Conservation (phyloP, 805 yeast genomes). For the Spathaspora girioi region DNA sequence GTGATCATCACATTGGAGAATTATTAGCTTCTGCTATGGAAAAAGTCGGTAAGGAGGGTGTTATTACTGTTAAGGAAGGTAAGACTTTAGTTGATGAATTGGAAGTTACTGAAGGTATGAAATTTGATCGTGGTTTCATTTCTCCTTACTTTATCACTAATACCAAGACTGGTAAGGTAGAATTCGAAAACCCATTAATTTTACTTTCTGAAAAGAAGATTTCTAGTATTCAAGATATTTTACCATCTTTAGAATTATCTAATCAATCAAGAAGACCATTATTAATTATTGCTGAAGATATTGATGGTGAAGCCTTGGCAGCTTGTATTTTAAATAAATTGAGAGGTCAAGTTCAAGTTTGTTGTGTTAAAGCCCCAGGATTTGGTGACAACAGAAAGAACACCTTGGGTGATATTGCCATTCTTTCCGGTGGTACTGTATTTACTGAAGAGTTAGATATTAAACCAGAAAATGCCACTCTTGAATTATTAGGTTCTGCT, state of each 20-base stretch:
- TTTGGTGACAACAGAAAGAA: conserved; percentile 98
- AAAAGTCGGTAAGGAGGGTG: conserved; percentile 99
- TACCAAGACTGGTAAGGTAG: conserved; percentile 88
- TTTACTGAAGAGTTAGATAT: conserved; percentile 91
- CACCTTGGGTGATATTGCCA: conserved; percentile 92
- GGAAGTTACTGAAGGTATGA: conserved; percentile 96
- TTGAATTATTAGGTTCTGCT: conserved; percentile 85
- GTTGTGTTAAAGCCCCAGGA: conserved; percentile 98
- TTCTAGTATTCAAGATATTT: conserved; percentile 81
- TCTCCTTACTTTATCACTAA: conserved; percentile 96
- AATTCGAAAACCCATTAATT: conserved; percentile 88
- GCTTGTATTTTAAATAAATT: conserved; percentile 96
- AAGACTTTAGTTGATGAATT: conserved; percentile 94
- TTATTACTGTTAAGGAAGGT: conserved; percentile 95
- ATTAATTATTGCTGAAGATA: conserved; percentile 89
- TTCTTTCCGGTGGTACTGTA: conserved; percentile 89
- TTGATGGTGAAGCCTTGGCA: conserved; percentile 98
- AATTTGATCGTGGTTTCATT: conserved; percentile 95
- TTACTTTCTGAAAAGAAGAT: conserved; percentile 87
- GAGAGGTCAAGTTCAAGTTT: conserved; percentile 97
- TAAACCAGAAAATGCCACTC: conserved; percentile 91
- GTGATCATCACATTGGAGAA: conserved; percentile 88
- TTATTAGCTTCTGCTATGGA: conserved; percentile 95
- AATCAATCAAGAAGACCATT: conserved; percentile 92
- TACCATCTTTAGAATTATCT: conserved; percentile 90